A percentile compares a stretch with the other conserved stretches of the same genome.
These are phyloP conservation scores for Diplotaxis tenuifolia DNA, from an alignment of 345 rosid genomes.

Conservation along the genomic window DNA sequence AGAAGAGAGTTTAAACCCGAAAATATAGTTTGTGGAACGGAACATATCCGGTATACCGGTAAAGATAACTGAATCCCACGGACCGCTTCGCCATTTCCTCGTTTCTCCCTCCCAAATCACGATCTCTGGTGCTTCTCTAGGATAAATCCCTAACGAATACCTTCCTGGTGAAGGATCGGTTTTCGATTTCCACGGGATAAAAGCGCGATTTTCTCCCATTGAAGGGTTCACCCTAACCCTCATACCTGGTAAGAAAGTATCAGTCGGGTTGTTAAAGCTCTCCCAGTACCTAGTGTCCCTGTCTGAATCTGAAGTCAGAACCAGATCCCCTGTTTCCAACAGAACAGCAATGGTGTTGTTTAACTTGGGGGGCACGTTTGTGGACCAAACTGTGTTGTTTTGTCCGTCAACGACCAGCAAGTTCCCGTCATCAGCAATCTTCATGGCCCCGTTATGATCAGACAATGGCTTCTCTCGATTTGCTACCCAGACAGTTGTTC, in stretches of 20 bases:
- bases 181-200: slow-evolving; percentile 21
- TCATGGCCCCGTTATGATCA: slow-evolving; percentile 42
- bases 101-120: background rate
- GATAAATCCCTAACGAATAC: slow-evolving; percentile 29
- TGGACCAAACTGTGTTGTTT: slow-evolving; percentile 41
- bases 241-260: slow-evolving; percentile 38
- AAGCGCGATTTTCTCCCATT: slow-evolving; percentile 1
- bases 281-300: slow-evolving; percentile 39
- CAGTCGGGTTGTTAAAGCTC: slow-evolving; percentile 45
- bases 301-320: slow-evolving; percentile 27
- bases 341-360: slow-evolving; percentile 35
- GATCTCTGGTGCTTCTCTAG: slow-evolving; percentile 22
- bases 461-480: slow-evolving; percentile 56
- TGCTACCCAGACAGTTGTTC: slow-evolving; percentile 62
- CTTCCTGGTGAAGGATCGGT: slow-evolving; percentile 40
- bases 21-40: slow-evolving; percentile 23
- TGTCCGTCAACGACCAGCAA: slow-evolving; percentile 30
- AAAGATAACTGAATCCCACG: slow-evolving; percentile 33
- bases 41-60: slow-evolving; percentile 46
- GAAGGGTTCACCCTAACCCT: slow-evolving; percentile 10
- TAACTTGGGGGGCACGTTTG: slow-evolving; percentile 24
- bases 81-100: slow-evolving; percentile 38
- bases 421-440: slow-evolving; percentile 38
- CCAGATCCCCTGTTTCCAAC: slow-evolving; percentile 48
- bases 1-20: slow-evolving; percentile 50